Base-by-base conservation (phyloP, 2,329 filamentous ascomycete genomes). In the Ambrosiella xylebori region DNA sequence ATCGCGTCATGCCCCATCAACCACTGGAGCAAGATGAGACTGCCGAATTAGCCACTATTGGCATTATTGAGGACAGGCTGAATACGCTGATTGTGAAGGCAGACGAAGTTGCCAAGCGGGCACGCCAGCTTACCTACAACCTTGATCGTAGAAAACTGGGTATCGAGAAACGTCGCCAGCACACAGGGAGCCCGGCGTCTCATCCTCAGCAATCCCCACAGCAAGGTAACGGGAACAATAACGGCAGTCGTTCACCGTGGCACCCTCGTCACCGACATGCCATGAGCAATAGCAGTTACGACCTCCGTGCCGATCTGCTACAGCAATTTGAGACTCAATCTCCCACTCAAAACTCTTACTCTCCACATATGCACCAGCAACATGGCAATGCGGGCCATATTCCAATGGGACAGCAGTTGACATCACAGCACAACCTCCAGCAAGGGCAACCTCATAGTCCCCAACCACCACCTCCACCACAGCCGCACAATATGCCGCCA, bases 21-120 rank as follows among this genome's bases (percentile, higher is more conserved):
- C 87, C 88, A 0, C 83, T 93, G 54, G 81, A 86, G 60, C 88
- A 94, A 66, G 88, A 95, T 66, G 89, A 95, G 70, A 81, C 84
- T 66, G 88, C 88, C 63, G 88, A 95, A 67, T 70, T 94, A 41
- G 87, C 83, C 11, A 91, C 88, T 0, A 73, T 94, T 64, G 87
- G 93, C 64, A 90, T 94, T 55, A 70, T 95, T 36, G 87, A 95
- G 69, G 81, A 84, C 68, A 85, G 88, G 61, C 73, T 94, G 40
- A 80, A 81, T 41, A 78, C 85, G 63, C 78, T 95, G 49, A 88
- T 86, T 63, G 87, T 88, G 66, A 81, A 84, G 65, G 88, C 88
- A 2, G 88, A 94, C 66, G 84, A 88, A 72, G 82, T 78, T 13
- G 75, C 75, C 13, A 70, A 71, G 38, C 71, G 71, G 63, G 75